Percentiles rank a stretch among this genome's conserved stretches.
These are phyloP conservation scores for Krasilnikovozyma curviuscula DNA, from an alignment of 768 basidiomycete genomes.

Conservation along the genomic window DNA sequence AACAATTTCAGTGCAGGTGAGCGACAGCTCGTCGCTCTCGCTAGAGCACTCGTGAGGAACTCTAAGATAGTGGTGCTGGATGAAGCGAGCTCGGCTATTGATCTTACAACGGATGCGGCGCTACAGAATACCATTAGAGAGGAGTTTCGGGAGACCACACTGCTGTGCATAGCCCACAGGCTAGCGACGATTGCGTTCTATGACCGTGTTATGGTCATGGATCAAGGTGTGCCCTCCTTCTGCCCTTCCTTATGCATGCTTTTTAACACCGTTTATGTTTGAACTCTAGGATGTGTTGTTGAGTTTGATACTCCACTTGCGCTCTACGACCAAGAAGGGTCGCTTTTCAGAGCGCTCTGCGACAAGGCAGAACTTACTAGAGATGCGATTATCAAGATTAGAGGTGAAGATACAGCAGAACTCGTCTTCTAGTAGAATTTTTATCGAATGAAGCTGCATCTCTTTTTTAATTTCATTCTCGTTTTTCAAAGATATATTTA, in stretches of 20 bases:
- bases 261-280: too few species aligned
- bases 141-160: constrained; percentile 70
- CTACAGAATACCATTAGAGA: constrained; percentile 76
- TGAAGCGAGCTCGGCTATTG: constrained; percentile 14
- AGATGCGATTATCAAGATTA: too few species aligned
- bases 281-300: too few species aligned
- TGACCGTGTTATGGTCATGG: constrained; percentile 73
- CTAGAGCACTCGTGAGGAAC: constrained; percentile 72
- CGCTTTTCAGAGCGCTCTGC: constrained; percentile 73
- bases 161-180: constrained; percentile 78
- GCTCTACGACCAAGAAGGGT: constrained; percentile 40
- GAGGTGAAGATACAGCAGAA: too few species aligned
- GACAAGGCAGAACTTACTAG: too few species aligned
- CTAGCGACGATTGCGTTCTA: constrained; percentile 67
- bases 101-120: constrained; percentile 1
- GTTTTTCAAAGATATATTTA: too few species aligned
- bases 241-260: too few species aligned
- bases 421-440: too few species aligned
- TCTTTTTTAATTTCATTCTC: too few species aligned
- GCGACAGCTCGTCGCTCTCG: constrained; percentile 40
- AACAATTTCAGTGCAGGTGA: constrained; percentile 9
- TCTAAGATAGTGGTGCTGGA: constrained; percentile 49
- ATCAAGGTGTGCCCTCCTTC: constrained; percentile 22
- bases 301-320: constrained; percentile 66
- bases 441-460: too few species aligned